phyloP scores from a whole-genome alignment of 352 stramenopile species.

The Phytophthora pistaciae region DNA sequence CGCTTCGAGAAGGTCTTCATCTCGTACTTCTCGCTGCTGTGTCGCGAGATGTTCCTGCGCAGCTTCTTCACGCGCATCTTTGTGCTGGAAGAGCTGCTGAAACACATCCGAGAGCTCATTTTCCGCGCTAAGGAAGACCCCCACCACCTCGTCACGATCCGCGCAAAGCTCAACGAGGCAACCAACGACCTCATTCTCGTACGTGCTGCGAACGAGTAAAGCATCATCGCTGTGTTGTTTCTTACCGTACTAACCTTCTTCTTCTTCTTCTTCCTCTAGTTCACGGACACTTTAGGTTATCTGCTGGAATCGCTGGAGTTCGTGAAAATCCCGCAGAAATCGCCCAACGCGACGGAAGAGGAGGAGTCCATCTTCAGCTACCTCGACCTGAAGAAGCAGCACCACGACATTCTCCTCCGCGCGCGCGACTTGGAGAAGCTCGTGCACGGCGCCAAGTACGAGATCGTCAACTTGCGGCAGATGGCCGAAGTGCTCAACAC shows the following conservation, averaged over 20 bases:
- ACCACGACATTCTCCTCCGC: slow-evolving; percentile 90
- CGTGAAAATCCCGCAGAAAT: slow-evolving; percentile 66
- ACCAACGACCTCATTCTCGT: slow-evolving; percentile 94
- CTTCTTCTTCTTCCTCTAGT: slow-evolving; percentile 26
- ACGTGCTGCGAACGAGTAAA: not conserved
- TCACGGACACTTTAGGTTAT: slow-evolving; percentile 96
- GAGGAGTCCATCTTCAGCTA: slow-evolving; percentile 92
- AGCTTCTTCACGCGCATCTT: slow-evolving; percentile 97
- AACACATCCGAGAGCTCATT: slow-evolving; percentile 92
- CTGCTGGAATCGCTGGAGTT: slow-evolving; percentile 95
- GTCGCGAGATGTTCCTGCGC: slow-evolving; percentile 96
- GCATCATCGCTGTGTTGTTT: not conserved
- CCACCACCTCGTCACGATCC: slow-evolving; percentile 84
- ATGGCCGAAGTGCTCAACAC: slow-evolving; percentile 91
- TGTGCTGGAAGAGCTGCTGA: slow-evolving; percentile 95
- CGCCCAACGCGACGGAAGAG: slow-evolving; percentile 47
- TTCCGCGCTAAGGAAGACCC: slow-evolving; percentile 90
- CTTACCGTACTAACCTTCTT: not conserved
- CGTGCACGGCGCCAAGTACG: slow-evolving; percentile 87
- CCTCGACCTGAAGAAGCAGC: slow-evolving; percentile 89
- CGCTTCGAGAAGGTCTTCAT: slow-evolving; percentile 96
- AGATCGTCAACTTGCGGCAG: slow-evolving; percentile 93
- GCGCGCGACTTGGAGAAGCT: slow-evolving; percentile 95
- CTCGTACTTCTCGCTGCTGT: slow-evolving; percentile 95
- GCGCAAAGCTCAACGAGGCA: slow-evolving; percentile 87